Base-by-base conservation (phyloP, 257 asterid species). In the Leonotis leonurus region DNA sequence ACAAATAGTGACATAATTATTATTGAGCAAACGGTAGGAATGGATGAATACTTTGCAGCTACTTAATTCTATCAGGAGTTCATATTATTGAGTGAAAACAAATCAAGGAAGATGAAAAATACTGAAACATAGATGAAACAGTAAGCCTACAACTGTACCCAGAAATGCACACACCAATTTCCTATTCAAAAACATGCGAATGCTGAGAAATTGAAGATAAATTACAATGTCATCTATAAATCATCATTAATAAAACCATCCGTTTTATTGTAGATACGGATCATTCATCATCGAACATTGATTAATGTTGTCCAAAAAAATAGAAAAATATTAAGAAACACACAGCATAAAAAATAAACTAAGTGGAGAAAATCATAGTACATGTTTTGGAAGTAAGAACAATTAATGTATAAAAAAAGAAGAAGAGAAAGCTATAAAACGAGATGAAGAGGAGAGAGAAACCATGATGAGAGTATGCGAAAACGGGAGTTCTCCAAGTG, bases 401-500 rank as follows among this genome's bases (percentile, higher is more conserved):
- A 3, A 45, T 5, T 18, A 45, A 32, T 4, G 1, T 2, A 7
- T 5, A 8, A 4, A n/a, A 40, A 8, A 13, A 40, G 8, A 40
- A 13, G 8, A 48, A 21, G 10, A 13, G 35, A 36, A 50, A n/a
- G n/a, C 6, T 2, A 7, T 5, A 8, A 4, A n/a, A 40, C 8
- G 6, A 40, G 8, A 40, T 3, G 8, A 48, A 21, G 10, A 13
- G 35, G 57, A 50, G 11, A 21, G 3, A 51, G 12, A 1, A 2
- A 51, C 37, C 58, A 26, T 51, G 58, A 6, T 51, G 58, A 51
- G 58, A 51, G 37, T 51, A 51, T 25, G 13, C 58, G 35, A 51
- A 51, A 13, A 51, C 10, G 20, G 57, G 58, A 51, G 58, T 25
- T 21, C 58, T 51, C 58, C 58, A 51, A 14, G 37, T 26, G 22